Evolutionary conservation across 1,284 basidiomycete species (phyloP).

Genomic region (Naganishia sp.): DNA sequence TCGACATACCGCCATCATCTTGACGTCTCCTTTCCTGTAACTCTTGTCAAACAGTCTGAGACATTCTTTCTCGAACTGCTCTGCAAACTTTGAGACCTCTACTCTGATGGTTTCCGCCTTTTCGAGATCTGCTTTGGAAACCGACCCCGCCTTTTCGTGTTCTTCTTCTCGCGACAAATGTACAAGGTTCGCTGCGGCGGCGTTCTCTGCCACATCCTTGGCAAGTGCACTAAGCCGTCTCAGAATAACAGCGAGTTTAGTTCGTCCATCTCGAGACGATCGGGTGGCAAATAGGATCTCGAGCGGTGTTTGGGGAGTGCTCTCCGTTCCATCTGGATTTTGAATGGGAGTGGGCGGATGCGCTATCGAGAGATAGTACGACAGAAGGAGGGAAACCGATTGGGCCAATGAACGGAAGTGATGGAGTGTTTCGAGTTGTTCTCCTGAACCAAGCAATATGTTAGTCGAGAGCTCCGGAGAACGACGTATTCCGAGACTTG

Average conservation of each 20-base stretch:
- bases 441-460: conserved; percentile 60
- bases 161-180: conserved; percentile 31
- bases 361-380: conserved; percentile 91
- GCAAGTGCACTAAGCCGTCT: conserved; percentile 83
- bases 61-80: conserved; percentile 99
- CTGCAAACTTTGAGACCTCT: conserved; percentile 84
- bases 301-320: conserved; percentile 40
- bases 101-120: conserved; percentile 59
- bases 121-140: conserved; percentile 46
- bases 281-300: conserved; percentile 59
- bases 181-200: conserved; percentile 39
- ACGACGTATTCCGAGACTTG: conserved; percentile 45
- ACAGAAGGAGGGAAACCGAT: conserved; percentile 90
- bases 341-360: conserved; percentile 79
- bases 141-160: conserved; percentile 34
- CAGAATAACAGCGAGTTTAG: conserved; percentile 86
- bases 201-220: conserved; percentile 64
- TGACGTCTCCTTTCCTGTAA: conserved; percentile 94
- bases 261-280: conserved; percentile 71
- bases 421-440: conserved; percentile 94
- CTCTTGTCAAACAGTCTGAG: conserved; percentile 91
- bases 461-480: background rate
- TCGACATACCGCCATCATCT: conserved; percentile 93
- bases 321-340: conserved; percentile 37
- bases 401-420: conserved; percentile 89